These are phyloP conservation scores for Xylariaceae sp. DNA, from an alignment of 2,329 filamentous ascomycete species.

Conservation along the genomic window DNA sequence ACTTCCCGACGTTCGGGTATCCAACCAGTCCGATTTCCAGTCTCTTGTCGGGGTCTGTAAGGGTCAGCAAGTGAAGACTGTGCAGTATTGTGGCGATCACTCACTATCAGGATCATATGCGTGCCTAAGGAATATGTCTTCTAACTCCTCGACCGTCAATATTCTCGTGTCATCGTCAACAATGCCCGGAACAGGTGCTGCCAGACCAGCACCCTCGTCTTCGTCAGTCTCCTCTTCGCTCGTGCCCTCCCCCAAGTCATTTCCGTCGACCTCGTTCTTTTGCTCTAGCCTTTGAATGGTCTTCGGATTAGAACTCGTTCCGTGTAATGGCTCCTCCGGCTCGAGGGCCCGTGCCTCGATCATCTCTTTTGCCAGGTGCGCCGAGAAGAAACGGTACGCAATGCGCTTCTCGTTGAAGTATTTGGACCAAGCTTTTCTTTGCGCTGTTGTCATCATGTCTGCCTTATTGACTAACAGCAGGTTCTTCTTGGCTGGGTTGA, in stretches of 20 bases:
- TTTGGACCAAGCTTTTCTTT: conserved; percentile 79
- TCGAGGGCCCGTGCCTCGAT: conserved; percentile 67
- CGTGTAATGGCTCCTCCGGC: conserved; percentile 35
- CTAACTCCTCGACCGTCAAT: conserved; percentile 86
- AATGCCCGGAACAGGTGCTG: conserved; percentile 36
- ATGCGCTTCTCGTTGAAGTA: conserved; percentile 80
- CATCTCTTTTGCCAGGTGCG: conserved; percentile 81
- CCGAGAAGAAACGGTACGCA: conserved; percentile 94
- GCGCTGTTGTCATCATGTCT: conserved; percentile 92
- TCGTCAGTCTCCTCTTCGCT: conserved; percentile 31
- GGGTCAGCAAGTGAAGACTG: conserved; percentile 19
- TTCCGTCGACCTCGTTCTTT: conserved; percentile 14
- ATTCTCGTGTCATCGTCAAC: conserved; percentile 68
- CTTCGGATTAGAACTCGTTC: conserved; percentile 30
- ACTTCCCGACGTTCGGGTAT: conserved; percentile 98
- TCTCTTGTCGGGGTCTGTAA: conserved; percentile 54
- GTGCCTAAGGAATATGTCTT: conserved; percentile 79
- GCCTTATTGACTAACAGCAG: conserved; percentile 95
- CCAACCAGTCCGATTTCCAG: conserved; percentile 90
- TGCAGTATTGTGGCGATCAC: conserved; percentile 10
- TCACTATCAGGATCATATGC: conserved; percentile 54
- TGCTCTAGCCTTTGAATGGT: conserved; percentile 24
- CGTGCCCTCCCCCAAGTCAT: conserved; percentile 23
- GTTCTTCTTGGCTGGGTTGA: conserved; percentile 84
- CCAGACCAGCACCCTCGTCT: conserved; percentile 33